A percentile compares a stretch with the other conserved stretches of the same genome.
Conservation (phyloP, 2,329 filamentous ascomycete genomes). For the Nemania bipapillata region DNA sequence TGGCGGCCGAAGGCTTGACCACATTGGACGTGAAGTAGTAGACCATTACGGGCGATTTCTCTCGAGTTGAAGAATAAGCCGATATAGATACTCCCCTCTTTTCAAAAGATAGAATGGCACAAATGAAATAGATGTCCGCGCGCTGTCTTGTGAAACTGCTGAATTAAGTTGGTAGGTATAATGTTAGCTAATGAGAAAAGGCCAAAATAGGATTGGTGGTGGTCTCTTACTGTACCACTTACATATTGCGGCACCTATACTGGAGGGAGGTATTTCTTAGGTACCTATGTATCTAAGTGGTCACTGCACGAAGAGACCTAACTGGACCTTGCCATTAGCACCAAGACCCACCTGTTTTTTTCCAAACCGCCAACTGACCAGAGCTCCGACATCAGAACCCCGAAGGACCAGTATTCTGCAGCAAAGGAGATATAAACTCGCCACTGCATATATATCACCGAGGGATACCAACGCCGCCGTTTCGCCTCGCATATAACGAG, state of each 20-base stretch:
- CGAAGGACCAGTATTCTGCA: conserved; percentile 2
- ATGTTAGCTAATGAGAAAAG: background rate
- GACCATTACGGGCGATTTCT: conserved; percentile 71
- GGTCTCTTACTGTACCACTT: background rate
- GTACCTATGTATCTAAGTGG: conserved; percentile 2
- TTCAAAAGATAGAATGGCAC: background rate
- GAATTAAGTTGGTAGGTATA: background rate
- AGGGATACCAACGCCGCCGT: background rate
- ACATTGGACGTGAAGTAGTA: conserved; percentile 93
- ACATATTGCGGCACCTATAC: no score
- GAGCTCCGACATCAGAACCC: conserved; percentile 26
- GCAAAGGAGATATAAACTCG: conserved; percentile 6
- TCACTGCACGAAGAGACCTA: conserved; percentile 7
- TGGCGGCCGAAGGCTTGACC: conserved; percentile 82
- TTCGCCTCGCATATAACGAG: background rate
- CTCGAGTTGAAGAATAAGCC: background rate
- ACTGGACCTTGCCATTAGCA: background rate
- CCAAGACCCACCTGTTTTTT: conserved; percentile 42
- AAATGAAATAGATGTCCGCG: background rate
- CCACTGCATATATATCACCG: background rate
- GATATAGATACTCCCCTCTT: background rate
- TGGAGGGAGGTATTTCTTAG: background rate
- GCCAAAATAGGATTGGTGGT: background rate
- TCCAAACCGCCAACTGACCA: conserved; percentile 32
- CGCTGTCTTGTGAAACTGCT: background rate